A percentile compares a stretch with the other conserved stretches of the same genome.
phyloP scores from a whole-genome alignment of 768 basidiomycete species.

The Cystofilobasidium ferigula region DNA sequence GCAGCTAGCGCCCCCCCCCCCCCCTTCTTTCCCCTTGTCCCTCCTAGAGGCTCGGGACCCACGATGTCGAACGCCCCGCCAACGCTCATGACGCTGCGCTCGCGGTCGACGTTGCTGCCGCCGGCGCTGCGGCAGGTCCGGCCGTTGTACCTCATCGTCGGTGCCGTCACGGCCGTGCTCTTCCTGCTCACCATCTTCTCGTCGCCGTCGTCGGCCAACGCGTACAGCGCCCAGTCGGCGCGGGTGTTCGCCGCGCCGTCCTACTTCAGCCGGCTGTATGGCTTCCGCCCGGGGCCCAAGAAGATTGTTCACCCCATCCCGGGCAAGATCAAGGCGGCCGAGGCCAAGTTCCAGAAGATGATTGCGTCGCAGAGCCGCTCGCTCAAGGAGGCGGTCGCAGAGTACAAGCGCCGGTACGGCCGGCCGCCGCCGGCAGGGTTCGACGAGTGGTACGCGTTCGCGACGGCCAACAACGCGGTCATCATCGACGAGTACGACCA shows the following conservation, averaged over 20 bases:
- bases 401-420: constrained; percentile 35
- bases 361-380: constrained; percentile 34
- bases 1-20: too few relatives aligned
- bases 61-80: too few relatives aligned
- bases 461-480: constrained; percentile 56
- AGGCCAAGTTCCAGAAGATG: constrained; percentile 33
- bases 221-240: background rate
- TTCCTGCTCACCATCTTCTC: background rate
- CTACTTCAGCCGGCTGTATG: constrained; percentile 3
- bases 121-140: background rate
- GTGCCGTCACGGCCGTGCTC: background rate
- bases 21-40: too few relatives aligned
- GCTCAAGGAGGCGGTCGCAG: constrained; percentile 34
- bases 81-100: too few relatives aligned
- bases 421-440: constrained; percentile 35
- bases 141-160: background rate
- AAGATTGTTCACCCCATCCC: constrained; percentile 37
- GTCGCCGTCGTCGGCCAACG: background rate
- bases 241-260: background rate
- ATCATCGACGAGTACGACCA: constrained; percentile 79
- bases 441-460: constrained; percentile 50
- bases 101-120: background rate
- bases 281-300: background rate
- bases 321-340: constrained; percentile 36
- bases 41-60: too few relatives aligned